Percentiles rank a stretch among this genome's conserved stretches.
phyloP scores from a whole-genome alignment of 108 stramenopile genomes.

The Pseudonitzschia pungens region DNA sequence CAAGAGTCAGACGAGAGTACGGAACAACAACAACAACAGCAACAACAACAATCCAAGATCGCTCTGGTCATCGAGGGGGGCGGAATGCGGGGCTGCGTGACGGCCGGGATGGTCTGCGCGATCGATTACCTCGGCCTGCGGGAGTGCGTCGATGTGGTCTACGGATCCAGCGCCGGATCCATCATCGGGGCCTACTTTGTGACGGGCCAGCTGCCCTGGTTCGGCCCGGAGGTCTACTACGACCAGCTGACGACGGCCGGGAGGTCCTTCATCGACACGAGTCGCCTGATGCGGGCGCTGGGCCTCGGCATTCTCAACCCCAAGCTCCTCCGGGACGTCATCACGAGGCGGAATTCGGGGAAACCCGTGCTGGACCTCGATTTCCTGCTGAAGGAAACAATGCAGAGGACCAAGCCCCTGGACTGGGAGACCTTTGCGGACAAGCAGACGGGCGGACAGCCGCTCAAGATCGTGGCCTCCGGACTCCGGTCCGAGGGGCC shows the following conservation, averaged over 20 bases:
- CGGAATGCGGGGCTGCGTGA: constrained; percentile 97
- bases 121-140: constrained; percentile 82
- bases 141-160: constrained; percentile 87
- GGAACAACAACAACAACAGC: too few species aligned
- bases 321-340: constrained; percentile 75
- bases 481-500: constrained; percentile 68
- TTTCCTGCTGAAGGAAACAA: constrained; percentile 83
- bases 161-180: constrained; percentile 88
- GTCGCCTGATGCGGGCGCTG: constrained; percentile 70
- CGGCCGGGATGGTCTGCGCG: constrained; percentile 92
- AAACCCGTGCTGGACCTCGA: constrained; percentile 89
- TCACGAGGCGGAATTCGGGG: constrained; percentile 62
- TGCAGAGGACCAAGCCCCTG: constrained; percentile 85
- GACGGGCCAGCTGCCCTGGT: constrained; percentile 84
- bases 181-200: constrained; percentile 90
- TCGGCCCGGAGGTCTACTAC: constrained; percentile 95
- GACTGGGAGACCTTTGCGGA: constrained; percentile 88
- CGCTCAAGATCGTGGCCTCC: constrained; percentile 87
- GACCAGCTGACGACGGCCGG: constrained; percentile 87
- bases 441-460: constrained; percentile 61
- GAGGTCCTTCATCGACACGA: constrained; percentile 85
- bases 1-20: background rate
- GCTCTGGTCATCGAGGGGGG: constrained; percentile 94
- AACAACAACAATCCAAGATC: constrained; percentile 49
- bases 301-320: constrained; percentile 88